Evolutionary conservation across 2,329 filamentous ascomycete species (phyloP), one percentile per base, ranked within the genome.

Genomic region (Fonsecaea erecta): DNA sequence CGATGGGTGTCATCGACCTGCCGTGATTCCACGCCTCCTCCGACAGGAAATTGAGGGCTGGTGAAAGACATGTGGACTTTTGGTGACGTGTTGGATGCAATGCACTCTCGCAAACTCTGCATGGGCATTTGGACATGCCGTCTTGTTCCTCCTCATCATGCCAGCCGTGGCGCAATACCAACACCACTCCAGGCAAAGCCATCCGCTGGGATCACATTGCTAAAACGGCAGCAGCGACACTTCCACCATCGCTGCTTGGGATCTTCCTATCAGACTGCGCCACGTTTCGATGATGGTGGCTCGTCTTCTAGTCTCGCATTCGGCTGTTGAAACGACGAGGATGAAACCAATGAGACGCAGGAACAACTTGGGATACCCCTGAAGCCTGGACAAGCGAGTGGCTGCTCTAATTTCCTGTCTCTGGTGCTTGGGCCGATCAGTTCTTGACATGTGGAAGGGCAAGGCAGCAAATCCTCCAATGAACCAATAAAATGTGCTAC

Each of bases 231-330:
- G 24, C 12, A 2, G 14, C 16, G 37, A 40, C 37, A n/a, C n/a
- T n/a, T 3, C 6, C 14, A n/a, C 3, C 12, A 48, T 48, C 21
- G 8, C 12, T 48, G 18, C 12, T 2, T 48, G 18, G 12, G 18
- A 9, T 8, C 18, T 48, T 58, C 55, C 55, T 58, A 58, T 48
- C 37, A 58, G n/a, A 34, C 55, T 48, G 55, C 40, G 55, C 55
- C 55, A 58, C 55, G 55, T 40, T 57, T 52, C 37, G 24, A 14
- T 57, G 54, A 30, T 3, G 5, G 37, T 40, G 54, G 48, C 51
- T 32, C 26, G n/a, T 8, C 51, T 18, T n/a, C n/a, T n/a, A 30
- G 26, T 24, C 30, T 53, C 51, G n/a, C 14, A 18, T 34, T 32
- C 51, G 43, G 18, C 24, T 48, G 18, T 16, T 40, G 37, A n/a